A percentile compares a stretch with the other conserved stretches of the same genome.
phyloP scores from a whole-genome alignment of 208 protist genomes.

The Acanthamoeba divionensis region DNA sequence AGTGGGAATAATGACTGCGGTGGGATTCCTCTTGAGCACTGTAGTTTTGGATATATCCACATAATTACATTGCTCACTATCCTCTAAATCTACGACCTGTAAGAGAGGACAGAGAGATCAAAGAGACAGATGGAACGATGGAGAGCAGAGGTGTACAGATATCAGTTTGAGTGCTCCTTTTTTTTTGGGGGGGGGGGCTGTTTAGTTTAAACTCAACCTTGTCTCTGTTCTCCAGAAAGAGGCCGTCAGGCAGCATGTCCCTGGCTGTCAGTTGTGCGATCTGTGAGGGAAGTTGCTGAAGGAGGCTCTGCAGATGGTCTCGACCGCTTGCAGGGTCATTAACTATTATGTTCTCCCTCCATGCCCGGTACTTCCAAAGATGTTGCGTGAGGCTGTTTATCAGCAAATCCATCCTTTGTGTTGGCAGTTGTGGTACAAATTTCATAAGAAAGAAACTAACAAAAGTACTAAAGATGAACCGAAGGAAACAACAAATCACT shows the following conservation, averaged over 20 bases:
- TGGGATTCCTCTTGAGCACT: not conserved
- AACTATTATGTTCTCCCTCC: slow-evolving; percentile 40
- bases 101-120: too few species aligned
- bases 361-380: slow-evolving; percentile 2
- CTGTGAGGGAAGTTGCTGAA: not conserved
- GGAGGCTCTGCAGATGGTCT: not conserved
- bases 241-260: not conserved
- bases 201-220: too few species aligned
- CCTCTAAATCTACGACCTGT: slow-evolving; percentile 1
- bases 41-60: not conserved
- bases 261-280: not conserved
- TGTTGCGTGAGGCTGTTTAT: not conserved
- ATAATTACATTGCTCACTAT: not conserved
- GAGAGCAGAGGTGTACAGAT: too few species aligned
- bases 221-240: slow-evolving; percentile 18
- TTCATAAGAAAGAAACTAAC: not conserved
- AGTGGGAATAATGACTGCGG: not conserved
- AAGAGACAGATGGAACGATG: too few species aligned
- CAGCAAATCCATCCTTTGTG: not conserved
- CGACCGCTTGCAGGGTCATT: not conserved
- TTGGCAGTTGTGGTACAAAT: not conserved
- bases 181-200: too few species aligned
- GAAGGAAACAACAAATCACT: not conserved
- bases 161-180: too few species aligned
- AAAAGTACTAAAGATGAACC: not conserved